Percentiles rank a stretch among this genome's conserved stretches.
phyloP scores from a whole-genome alignment of 2,329 filamentous ascomycete genomes.

The Alternaria sp. region DNA sequence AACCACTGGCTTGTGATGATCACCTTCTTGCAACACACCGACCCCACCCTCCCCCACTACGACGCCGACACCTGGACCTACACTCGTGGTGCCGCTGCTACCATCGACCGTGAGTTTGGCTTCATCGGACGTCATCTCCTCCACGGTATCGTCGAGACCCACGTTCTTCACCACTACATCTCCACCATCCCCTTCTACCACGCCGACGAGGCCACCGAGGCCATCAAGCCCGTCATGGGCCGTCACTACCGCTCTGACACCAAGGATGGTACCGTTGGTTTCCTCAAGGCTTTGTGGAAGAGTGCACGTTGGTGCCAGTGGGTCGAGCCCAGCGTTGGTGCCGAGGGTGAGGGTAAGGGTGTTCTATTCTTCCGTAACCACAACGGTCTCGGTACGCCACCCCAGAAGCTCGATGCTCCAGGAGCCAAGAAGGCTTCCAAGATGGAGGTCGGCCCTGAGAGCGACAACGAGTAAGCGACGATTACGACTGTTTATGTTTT shows the following conservation, averaged over 20 bases:
- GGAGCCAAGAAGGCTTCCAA: slow-evolving; percentile 43
- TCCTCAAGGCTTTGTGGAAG: slow-evolving; percentile 83
- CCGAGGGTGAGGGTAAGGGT: slow-evolving; percentile 80
- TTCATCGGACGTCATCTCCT: slow-evolving; percentile 91
- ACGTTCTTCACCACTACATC: slow-evolving; percentile 97
- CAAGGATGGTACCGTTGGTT: slow-evolving; percentile 76
- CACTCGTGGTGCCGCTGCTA: slow-evolving; percentile 89
- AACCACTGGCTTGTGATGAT: slow-evolving; percentile 99
- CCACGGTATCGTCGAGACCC: slow-evolving; percentile 97
- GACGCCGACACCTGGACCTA: slow-evolving; percentile 87
- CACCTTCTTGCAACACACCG: slow-evolving; percentile 96
- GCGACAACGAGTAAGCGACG: slow-evolving; percentile 39
- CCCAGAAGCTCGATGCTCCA: slow-evolving; percentile 27
- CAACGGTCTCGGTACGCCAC: slow-evolving; percentile 78
- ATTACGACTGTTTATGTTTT: slow-evolving; percentile 27
- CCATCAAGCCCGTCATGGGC: slow-evolving; percentile 95
- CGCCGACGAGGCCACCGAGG: slow-evolving; percentile 91
- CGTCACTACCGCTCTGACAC: slow-evolving; percentile 89
- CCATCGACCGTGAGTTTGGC: slow-evolving; percentile 96
- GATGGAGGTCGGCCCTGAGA: slow-evolving; percentile 47
- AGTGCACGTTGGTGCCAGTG: slow-evolving; percentile 91
- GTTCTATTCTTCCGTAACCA: slow-evolving; percentile 95
- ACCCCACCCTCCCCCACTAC: slow-evolving; percentile 94
- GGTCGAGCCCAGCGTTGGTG: slow-evolving; percentile 90
- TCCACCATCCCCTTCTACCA: slow-evolving; percentile 97